A percentile compares a stretch with the other conserved stretches of the same genome.
phyloP scores from a whole-genome alignment of 2,329 filamentous ascomycete species.

The Alternaria arbusti region DNA sequence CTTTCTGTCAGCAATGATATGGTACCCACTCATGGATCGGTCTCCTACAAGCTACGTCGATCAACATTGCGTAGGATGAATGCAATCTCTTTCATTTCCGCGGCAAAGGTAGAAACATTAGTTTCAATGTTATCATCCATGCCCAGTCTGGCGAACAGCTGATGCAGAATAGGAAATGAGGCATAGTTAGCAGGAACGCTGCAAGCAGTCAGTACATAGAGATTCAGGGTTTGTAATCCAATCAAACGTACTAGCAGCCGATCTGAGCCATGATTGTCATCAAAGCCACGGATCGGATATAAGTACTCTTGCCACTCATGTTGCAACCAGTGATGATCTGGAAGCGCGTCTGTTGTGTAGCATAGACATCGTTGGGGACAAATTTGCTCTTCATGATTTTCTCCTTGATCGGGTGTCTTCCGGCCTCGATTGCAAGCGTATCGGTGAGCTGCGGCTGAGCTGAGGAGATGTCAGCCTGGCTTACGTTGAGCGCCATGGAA shows the following conservation, averaged over 20 bases:
- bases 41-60: slow-evolving; percentile 65
- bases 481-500: neutral
- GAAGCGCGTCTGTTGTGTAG: slow-evolving; percentile 79
- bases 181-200: slow-evolving; percentile 82
- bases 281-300: slow-evolving; percentile 84
- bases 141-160: slow-evolving; percentile 86
- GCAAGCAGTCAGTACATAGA: slow-evolving; percentile 7
- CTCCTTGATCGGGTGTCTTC: slow-evolving; percentile 80
- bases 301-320: slow-evolving; percentile 96
- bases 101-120: slow-evolving; percentile 90
- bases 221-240: neutral
- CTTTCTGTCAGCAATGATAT: neutral
- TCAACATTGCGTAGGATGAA: slow-evolving; percentile 89
- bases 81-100: slow-evolving; percentile 95
- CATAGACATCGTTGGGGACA: slow-evolving; percentile 89
- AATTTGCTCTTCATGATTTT: slow-evolving; percentile 72
- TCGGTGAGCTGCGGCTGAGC: slow-evolving; percentile 72
- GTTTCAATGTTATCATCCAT: slow-evolving; percentile 87
- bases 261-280: slow-evolving; percentile 94
- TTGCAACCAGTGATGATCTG: slow-evolving; percentile 96
- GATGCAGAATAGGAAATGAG: slow-evolving; percentile 77
- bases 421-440: slow-evolving; percentile 74
- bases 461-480: slow-evolving; percentile 16
- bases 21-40: neutral
- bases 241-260: slow-evolving; percentile 69